These are phyloP conservation scores for Lipomyces yamanashiensis DNA, from an alignment of 805 yeast species.

Conservation along the genomic window DNA sequence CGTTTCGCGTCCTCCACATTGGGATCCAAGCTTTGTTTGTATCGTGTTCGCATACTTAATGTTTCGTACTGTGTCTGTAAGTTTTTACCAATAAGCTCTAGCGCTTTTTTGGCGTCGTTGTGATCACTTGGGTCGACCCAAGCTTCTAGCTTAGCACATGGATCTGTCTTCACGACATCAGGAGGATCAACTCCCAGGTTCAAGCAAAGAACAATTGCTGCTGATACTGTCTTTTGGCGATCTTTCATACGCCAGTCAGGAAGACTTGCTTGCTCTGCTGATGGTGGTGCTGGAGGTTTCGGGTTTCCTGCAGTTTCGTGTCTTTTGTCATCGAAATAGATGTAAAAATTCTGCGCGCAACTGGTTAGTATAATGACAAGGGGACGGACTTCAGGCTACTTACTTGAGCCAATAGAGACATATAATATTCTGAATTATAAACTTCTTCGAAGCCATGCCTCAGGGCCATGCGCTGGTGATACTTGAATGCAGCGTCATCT, in stretches of 20 bases:
- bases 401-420: slow-evolving; percentile 53
- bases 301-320: slow-evolving; percentile 91
- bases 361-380: background rate
- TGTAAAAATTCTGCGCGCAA: slow-evolving; percentile 61
- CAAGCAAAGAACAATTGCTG: slow-evolving; percentile 87
- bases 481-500: slow-evolving; percentile 37
- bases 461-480: slow-evolving; percentile 34
- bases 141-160: slow-evolving; percentile 88
- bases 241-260: slow-evolving; percentile 93
- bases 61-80: slow-evolving; percentile 89
- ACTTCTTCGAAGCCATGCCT: slow-evolving; percentile 67
- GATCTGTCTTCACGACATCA: slow-evolving; percentile 88
- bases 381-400: slow-evolving; percentile 5
- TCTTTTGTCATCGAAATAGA: slow-evolving; percentile 88
- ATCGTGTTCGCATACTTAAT: slow-evolving; percentile 80
- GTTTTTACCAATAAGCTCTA: slow-evolving; percentile 87
- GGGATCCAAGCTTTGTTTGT: slow-evolving; percentile 90
- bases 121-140: slow-evolving; percentile 85
- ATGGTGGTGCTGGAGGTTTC: slow-evolving; percentile 34
- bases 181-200: slow-evolving; percentile 98
- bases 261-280: slow-evolving; percentile 57
- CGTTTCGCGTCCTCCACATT: slow-evolving; percentile 94
- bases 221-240: slow-evolving; percentile 89
- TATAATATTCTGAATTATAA: slow-evolving; percentile 57
- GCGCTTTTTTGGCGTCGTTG: slow-evolving; percentile 85